Evolutionary conservation across 768 basidiomycete genomes (phyloP).

Genomic region (Stropharia rugosoannulata): DNA sequence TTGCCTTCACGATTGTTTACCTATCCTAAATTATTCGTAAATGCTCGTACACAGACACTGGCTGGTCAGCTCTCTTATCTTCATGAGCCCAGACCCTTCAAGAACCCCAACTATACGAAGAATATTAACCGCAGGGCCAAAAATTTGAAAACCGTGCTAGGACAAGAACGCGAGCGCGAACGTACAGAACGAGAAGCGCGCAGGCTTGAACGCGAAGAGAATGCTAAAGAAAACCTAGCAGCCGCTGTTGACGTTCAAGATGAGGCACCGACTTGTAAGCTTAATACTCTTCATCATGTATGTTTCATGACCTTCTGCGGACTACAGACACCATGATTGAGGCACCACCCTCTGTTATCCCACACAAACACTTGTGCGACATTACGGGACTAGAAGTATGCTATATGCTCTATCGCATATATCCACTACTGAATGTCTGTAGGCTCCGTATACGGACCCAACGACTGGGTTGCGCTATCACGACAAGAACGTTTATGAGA

Average conservation of each 20-base stretch:
- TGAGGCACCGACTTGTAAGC: slow-evolving; percentile 71
- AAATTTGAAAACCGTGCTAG: slow-evolving; percentile 76
- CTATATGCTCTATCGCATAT: background rate
- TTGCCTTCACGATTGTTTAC: background rate
- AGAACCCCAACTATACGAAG: slow-evolving; percentile 68
- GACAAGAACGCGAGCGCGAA: slow-evolving; percentile 78
- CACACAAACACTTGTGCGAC: slow-evolving; percentile 78
- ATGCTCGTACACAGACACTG: slow-evolving; percentile 46
- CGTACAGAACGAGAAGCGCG: slow-evolving; percentile 62
- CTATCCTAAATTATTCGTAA: background rate
- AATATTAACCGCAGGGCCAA: slow-evolving; percentile 73
- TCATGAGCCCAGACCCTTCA: slow-evolving; percentile 72
- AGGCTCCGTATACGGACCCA: slow-evolving; percentile 87
- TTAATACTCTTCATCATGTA: background rate
- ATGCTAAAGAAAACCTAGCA: slow-evolving; percentile 58
- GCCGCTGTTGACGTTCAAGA: slow-evolving; percentile 37
- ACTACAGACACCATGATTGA: slow-evolving; percentile 73
- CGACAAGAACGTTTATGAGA: slow-evolving; percentile 84
- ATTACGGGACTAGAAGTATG: slow-evolving; percentile 81
- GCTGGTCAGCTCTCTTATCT: slow-evolving; percentile 76
- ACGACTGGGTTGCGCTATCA: slow-evolving; percentile 78
- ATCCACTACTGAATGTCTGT: background rate
- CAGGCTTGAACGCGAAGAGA: slow-evolving; percentile 46
- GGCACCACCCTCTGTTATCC: slow-evolving; percentile 79
- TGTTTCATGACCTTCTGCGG: background rate